Evolutionary conservation across 768 basidiomycete species (phyloP).

Genomic region (Crassisporium funariophilum): DNA sequence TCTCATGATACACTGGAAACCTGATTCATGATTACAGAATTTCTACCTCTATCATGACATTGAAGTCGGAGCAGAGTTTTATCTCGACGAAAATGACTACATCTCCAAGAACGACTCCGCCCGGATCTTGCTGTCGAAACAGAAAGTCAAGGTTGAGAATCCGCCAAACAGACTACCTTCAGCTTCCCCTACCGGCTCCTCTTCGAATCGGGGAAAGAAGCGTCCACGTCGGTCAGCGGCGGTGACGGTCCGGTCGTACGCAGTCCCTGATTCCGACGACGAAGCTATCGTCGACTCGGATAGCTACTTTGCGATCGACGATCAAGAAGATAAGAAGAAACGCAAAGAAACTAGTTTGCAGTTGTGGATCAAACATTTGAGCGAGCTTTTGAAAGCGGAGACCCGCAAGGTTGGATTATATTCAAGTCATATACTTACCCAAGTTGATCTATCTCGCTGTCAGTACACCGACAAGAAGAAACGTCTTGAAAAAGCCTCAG

Average conservation of each 20-base stretch:
- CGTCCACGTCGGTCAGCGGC: conserved; percentile 63
- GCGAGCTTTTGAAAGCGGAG: conserved; percentile 61
- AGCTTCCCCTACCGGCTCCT: conserved; percentile 26
- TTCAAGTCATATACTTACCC: not conserved
- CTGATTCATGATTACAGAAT: conserved; percentile 36
- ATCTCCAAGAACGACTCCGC: conserved; percentile 36
- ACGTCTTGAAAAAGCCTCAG: conserved; percentile 45
- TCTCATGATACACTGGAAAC: not conserved
- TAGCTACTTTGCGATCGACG: conserved; percentile 31
- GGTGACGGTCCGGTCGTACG: conserved; percentile 57
- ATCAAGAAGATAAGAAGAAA: conserved; percentile 36
- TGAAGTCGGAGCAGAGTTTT: conserved; percentile 68
- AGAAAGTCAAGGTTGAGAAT: conserved; percentile 47
- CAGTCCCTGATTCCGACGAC: conserved; percentile 71
- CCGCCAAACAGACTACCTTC: conserved; percentile 28
- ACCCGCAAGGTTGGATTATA: conserved; percentile 59
- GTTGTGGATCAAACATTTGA: conserved; percentile 70
- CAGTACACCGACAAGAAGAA: conserved; percentile 71
- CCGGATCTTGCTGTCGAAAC: conserved; percentile 16
- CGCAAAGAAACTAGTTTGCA: conserved; percentile 51
- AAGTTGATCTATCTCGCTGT: conserved; percentile 9
- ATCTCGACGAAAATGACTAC: conserved; percentile 70
- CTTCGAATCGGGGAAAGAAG: conserved; percentile 40
- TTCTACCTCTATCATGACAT: conserved; percentile 62
- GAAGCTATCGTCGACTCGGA: conserved; percentile 46